A percentile compares a stretch with the other conserved stretches of the same genome.
Evolutionary conservation across 108 stramenopile species (phyloP).

Genomic region (Nitzschia palea): DNA sequence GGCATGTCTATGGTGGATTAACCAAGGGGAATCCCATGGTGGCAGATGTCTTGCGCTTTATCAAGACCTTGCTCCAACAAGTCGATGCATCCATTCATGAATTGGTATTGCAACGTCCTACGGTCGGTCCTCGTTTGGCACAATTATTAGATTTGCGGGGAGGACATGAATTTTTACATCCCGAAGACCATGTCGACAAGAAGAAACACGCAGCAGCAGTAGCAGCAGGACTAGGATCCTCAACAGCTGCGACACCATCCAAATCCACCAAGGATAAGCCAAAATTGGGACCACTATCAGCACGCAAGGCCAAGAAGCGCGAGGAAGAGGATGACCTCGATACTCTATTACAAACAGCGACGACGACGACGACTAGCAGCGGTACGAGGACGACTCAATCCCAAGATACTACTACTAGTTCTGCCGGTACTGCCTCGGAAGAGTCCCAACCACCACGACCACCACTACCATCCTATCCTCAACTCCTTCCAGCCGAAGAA

Average conservation of each 20-base stretch:
- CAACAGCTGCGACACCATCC: background rate
- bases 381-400: no score
- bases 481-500: conserved; percentile 41
- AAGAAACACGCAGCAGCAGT: background rate
- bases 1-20: conserved; percentile 41
- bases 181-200: conserved; percentile 5
- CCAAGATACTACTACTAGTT: background rate
- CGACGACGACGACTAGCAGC: conserved; percentile 7
- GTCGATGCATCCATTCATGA: conserved; percentile 16
- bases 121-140: conserved; percentile 53
- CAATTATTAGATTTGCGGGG: conserved; percentile 66
- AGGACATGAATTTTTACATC: conserved; percentile 49
- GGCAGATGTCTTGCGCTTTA: conserved; percentile 56
- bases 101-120: conserved; percentile 54
- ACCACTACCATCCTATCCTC: conserved; percentile 18
- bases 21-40: conserved; percentile 45
- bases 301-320: background rate
- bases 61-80: conserved; percentile 45
- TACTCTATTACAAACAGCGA: conserved; percentile 47
- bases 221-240: background rate
- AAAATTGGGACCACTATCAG: conserved; percentile 5
- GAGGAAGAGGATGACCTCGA: conserved; percentile 69
- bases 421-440: background rate
- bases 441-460: background rate
- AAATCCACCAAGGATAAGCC: background rate